Evolutionary conservation across 1,284 basidiomycete species (phyloP).

Genomic region (Macrocystidia cucumis): DNA sequence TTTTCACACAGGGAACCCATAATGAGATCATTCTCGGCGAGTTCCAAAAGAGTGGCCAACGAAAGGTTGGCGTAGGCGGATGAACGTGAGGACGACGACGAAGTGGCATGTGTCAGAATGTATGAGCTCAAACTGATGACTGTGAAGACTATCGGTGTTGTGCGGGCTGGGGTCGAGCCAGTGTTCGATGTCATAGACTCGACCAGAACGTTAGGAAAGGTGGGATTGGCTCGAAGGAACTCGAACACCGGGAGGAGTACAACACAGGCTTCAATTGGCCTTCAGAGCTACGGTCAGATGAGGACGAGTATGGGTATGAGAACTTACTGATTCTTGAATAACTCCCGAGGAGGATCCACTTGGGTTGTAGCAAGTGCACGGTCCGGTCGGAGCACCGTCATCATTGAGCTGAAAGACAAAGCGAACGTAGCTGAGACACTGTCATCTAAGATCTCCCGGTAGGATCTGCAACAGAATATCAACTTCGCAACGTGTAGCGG

Average conservation of each 20-base stretch:
- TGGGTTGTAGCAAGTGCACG: conserved; percentile 39
- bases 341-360: conserved; percentile 37
- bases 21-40: conserved; percentile 40
- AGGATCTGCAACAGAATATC: conserved; percentile 45
- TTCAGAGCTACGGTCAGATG: conserved; percentile 16
- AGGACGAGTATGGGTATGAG: background rate
- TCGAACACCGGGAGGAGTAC: conserved; percentile 53
- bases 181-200: conserved; percentile 24
- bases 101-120: conserved; percentile 54
- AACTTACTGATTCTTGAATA: conserved; percentile 50
- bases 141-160: conserved; percentile 32
- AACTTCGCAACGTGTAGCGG: too few species aligned
- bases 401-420: conserved; percentile 38
- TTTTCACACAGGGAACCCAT: conserved; percentile 37
- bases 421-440: conserved; percentile 39
- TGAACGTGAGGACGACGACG: conserved; percentile 44
- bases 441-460: conserved; percentile 46
- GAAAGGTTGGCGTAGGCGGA: conserved; percentile 52
- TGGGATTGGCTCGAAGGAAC: conserved; percentile 39
- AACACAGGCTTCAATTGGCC: conserved; percentile 54
- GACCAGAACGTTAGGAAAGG: conserved; percentile 37
- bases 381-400: conserved; percentile 44
- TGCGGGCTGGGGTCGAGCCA: conserved; percentile 12
- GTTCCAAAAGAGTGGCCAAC: conserved; percentile 40
- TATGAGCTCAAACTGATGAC: conserved; percentile 53